phyloP scores from a whole-genome alignment of 345 rosid genomes.

The Camelina neglecta region DNA sequence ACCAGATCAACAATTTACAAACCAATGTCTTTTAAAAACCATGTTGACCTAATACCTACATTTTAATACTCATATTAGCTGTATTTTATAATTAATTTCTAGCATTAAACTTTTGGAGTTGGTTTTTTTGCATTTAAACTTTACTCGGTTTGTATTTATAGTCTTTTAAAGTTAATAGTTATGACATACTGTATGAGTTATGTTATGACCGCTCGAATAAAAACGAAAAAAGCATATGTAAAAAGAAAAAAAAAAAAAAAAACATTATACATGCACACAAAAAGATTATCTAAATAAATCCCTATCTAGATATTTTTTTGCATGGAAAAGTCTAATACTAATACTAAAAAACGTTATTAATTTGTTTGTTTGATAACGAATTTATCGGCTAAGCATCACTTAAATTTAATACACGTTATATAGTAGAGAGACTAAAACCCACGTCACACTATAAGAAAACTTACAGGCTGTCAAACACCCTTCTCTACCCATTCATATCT shows the following conservation, averaged over 20 bases:
- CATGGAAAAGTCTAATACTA: neutral
- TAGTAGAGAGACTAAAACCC: conserved; percentile 33
- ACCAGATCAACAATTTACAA: neutral
- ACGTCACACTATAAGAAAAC: conserved; percentile 28
- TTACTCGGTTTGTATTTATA: neutral
- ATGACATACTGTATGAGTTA: neutral
- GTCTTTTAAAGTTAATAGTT: neutral
- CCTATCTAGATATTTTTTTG: too few relatives aligned
- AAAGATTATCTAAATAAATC: neutral
- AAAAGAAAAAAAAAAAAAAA: neutral
- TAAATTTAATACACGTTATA: conserved; percentile 35
- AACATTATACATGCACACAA: neutral
- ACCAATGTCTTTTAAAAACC: too few relatives aligned
- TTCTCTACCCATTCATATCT: conserved; percentile 6
- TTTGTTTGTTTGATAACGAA: conserved; percentile 5
- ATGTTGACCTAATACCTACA: conserved; percentile 11
- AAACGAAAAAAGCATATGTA: neutral
- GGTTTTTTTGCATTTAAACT: conserved; percentile 15
- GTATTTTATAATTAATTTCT: neutral
- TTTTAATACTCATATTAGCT: conserved; percentile 1
- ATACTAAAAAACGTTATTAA: neutral
- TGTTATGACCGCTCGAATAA: neutral
- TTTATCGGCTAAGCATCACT: conserved; percentile 38
- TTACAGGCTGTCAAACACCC: conserved; percentile 40
- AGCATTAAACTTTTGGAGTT: neutral